Percentiles rank a stretch among this genome's conserved stretches.
Evolutionary conservation across 1,284 basidiomycete genomes (phyloP).

Genomic region (Pholiota adiposa): DNA sequence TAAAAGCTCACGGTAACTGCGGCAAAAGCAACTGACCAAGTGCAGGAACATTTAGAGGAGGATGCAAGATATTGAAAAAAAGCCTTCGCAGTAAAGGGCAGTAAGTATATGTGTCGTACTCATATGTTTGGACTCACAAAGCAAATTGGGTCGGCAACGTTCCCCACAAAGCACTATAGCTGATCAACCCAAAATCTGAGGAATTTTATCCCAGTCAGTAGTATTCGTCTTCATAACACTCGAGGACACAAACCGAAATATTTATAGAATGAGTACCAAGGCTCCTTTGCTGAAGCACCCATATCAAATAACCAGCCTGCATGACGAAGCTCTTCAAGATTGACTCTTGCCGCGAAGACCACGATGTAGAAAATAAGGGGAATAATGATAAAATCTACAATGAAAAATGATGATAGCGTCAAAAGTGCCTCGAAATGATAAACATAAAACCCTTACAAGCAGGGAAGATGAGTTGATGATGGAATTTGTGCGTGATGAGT

Average conservation of each 20-base stretch:
- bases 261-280: conserved; percentile 85
- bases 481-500: conserved; percentile 79
- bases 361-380: conserved; percentile 87
- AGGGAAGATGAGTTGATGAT: conserved; percentile 93
- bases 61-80: conserved; percentile 94
- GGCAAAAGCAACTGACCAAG: conserved; percentile 54
- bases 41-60: conserved; percentile 93
- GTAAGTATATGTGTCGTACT: not conserved
- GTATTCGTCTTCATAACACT: too few relatives aligned
- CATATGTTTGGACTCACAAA: conserved; percentile 48
- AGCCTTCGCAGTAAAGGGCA: conserved; percentile 43
- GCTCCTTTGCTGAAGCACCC: conserved; percentile 53
- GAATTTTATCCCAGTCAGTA: too few relatives aligned
- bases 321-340: conserved; percentile 64
- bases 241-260: conserved; percentile 67
- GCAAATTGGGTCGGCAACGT: conserved; percentile 86
- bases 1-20: not conserved
- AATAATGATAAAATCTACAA: conserved; percentile 81
- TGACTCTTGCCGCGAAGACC: conserved; percentile 65
- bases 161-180: conserved; percentile 69
- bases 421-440: not conserved
- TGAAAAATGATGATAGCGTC: not conserved
- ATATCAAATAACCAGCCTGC: conserved; percentile 93
- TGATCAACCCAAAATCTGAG: conserved; percentile 68
- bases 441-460: conserved; percentile 58